Percentiles rank a stretch among this genome's conserved stretches.
Conservation (phyloP, 208 protist genomes). For the Leishmania braziliensis region DNA sequence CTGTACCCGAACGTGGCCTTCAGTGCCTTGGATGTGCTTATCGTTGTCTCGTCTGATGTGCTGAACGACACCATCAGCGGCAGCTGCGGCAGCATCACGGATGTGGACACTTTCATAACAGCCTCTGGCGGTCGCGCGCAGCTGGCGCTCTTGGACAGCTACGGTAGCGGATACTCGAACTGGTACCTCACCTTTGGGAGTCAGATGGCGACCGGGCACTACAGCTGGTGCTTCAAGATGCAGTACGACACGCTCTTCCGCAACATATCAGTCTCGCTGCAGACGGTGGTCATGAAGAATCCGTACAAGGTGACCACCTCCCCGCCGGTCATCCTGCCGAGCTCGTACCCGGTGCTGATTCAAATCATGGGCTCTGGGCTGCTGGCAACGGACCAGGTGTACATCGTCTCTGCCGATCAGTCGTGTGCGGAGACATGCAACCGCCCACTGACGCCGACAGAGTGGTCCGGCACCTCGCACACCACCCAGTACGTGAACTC, state of each 20-base stretch:
- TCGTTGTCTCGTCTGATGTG: conserved; percentile 42
- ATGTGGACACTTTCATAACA: conserved; percentile 22
- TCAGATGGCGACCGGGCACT: conserved; percentile 29
- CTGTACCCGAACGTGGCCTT: conserved; percentile 69
- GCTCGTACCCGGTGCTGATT: conserved; percentile 46
- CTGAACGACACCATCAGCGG: neutral
- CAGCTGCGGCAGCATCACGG: conserved; percentile 28
- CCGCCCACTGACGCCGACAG: conserved; percentile 42
- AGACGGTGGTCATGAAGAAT: conserved; percentile 50
- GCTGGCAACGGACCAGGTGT: conserved; percentile 52
- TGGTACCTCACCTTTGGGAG: conserved; percentile 67
- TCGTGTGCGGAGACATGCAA: conserved; percentile 81
- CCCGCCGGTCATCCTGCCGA: conserved; percentile 60
- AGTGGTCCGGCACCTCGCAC: conserved; percentile 46
- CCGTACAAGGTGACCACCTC: conserved; percentile 44
- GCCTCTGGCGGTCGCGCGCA: conserved; percentile 29
- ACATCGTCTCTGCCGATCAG: conserved; percentile 49
- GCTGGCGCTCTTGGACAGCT: conserved; percentile 37
- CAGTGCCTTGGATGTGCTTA: conserved; percentile 49
- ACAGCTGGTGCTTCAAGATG: conserved; percentile 75
- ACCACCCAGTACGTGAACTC: conserved; percentile 45
- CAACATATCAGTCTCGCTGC: conserved; percentile 29
- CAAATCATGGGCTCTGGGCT: conserved; percentile 57
- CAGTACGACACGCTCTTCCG: conserved; percentile 51
- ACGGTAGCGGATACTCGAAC: conserved; percentile 44